Conservation (phyloP, 1,139 yeast genomes). For the Sugiyamaella pinicola region DNA sequence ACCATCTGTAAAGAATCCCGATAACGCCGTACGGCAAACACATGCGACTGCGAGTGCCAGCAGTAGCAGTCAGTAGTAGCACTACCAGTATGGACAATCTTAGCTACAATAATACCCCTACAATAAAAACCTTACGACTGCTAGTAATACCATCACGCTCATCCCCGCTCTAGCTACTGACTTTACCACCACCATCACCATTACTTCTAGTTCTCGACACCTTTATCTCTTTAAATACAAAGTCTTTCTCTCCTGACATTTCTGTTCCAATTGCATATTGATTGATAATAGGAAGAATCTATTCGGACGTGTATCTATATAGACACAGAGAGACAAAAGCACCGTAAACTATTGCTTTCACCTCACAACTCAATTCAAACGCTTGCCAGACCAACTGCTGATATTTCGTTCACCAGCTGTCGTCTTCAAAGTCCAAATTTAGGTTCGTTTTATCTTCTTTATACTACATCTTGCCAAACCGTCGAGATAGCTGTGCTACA, state of each 20-base stretch:
- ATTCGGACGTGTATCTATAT: neutral
- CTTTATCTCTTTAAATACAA: neutral
- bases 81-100: no score
- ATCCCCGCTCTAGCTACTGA: neutral
- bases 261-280: no score
- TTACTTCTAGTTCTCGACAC: neutral
- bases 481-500: no score
- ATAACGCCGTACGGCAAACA: slow-evolving; percentile 1
- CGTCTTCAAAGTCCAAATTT: no score
- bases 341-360: neutral
- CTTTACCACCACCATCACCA: no score
- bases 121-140: neutral
- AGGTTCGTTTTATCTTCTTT: no score
- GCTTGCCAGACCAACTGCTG: no score
- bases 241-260: no score
- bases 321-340: no score
- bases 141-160: neutral
- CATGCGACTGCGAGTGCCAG: neutral
- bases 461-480: no score
- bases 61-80: neutral
- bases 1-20: neutral
- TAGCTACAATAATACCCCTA: neutral
- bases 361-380: neutral
- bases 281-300: no score
- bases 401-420: no score